Evolutionary conservation across 495 filamentous ascomycete species (phyloP), one percentile per base, ranked within the genome.

Genomic region (Corynascus novoguineensis): DNA sequence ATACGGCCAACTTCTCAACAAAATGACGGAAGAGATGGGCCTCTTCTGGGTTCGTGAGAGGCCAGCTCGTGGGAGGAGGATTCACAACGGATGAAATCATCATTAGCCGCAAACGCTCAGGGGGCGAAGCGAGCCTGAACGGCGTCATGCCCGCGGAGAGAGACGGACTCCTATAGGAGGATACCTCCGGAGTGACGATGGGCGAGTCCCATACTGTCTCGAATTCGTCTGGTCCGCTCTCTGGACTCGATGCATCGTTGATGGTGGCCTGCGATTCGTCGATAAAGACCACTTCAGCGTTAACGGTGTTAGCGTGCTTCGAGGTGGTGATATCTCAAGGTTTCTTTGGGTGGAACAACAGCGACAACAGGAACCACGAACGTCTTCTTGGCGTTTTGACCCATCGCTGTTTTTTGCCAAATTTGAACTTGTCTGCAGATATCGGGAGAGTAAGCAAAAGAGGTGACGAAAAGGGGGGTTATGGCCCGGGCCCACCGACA

Each of bases 21-120:
- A 74, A 80, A 47, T 79, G 76, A 3, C 72, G 70, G 29, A 78
- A 71, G 5, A 80, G 67, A n/a, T 60, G 19, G 2, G 75, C 76
- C 41, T 79, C 71, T 4, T 60, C 61, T 15, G 62, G 59, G 35
- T 70, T 55, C 17, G 68, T 63, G 0, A 80, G 61, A 11, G 76
- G 78, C 60, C 73, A 71, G 14, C 64, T 57, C 2, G 40, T 29
- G 14, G 28, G 1, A 11, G 41, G 40, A 15, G 40, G 52, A 19
- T 55, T 19, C 3, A 55, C 40, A 1, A 44, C 52, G n/a, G 52
- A 55, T 6, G 54, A 57, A 10, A 50, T 52, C 50, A 42, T 50
- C 44, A 48, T 31, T 25, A 19, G 19, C 46, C 40, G 46, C 24
- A 65, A 67, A 8, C 64, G 64, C 25, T 61, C 62, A 5, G 55